Base-by-base conservation (phyloP, 768 basidiomycete species). In the Lyophyllum semitale region DNA sequence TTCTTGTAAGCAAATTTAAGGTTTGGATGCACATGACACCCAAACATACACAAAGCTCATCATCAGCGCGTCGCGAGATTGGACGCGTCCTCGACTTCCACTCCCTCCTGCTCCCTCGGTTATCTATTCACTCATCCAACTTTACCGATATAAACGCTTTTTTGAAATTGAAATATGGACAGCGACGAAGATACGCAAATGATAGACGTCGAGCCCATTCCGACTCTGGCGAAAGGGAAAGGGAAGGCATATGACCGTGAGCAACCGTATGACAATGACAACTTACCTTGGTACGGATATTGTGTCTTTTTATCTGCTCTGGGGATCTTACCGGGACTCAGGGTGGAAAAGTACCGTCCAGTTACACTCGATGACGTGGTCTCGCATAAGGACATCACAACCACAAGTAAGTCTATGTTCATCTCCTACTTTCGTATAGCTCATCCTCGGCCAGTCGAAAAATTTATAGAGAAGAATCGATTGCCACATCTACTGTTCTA, bases 281-380 rank as follows among this genome's bases (percentile, higher is more conserved):
- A 81, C 58, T 72, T 98, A 32, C 95, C 95, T 38, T 98, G 95
- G 95, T 95, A 64, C 64, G 82, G 67, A 47, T 38, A 44, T 54
- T 35, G 52, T 11, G 42, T 50, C 26, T 30, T 20, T n/a, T 37
- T 41, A 9, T 32, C 46, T 38, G 8, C 17, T 42, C 18, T 65
- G 23, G 55, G 3, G 12, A 27, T 33, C 51, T 63, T 48, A 64
- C 32, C 50, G 51, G 48, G 41, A 51, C 30, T 42, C 59, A 96
- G 96, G 96, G 97, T 98, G 33, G 96, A 99, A 72, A 98, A 98
- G 73, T 98, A 98, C 73, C 77, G 97, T 51, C 97, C 97, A 12
- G 89, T 88, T 8, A 88, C 89, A 2, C 73, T 99, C 53, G 87
- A 89, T 63, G 97, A 98, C 63, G 93, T 99, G 20, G 97, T 99